Evolutionary conservation across 345 rosid species (phyloP).

Genomic region (Salix viminalis): DNA sequence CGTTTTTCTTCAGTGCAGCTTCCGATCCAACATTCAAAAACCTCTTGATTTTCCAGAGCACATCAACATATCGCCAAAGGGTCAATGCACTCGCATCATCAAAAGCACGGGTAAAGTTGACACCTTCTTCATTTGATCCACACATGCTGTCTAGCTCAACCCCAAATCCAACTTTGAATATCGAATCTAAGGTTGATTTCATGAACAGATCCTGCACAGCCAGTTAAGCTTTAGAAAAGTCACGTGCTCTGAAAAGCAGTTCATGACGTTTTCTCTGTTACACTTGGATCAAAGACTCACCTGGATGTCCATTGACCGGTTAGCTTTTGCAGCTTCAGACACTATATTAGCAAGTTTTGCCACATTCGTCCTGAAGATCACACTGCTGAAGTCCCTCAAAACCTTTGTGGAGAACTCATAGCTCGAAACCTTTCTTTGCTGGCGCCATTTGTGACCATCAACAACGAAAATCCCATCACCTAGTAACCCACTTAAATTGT

Average conservation of each 20-base stretch:
- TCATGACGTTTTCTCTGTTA: too few relatives aligned
- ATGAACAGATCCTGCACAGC: conserved; percentile 35
- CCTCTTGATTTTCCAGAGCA: conserved; percentile 33
- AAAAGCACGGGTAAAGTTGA: conserved; percentile 31
- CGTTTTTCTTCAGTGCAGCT: conserved; percentile 35
- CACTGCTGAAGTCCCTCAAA: conserved; percentile 32
- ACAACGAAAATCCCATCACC: conserved; percentile 43
- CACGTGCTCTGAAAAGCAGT: too few relatives aligned
- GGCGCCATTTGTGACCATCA: conserved; percentile 44
- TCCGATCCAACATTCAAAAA: conserved; percentile 37
- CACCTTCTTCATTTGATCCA: conserved; percentile 22
- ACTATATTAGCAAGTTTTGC: conserved; percentile 30
- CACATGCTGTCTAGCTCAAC: conserved; percentile 32
- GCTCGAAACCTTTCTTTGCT: conserved; percentile 42
- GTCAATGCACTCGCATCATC: conserved; percentile 34
- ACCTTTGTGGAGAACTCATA: conserved; percentile 40
- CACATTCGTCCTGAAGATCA: conserved; percentile 31
- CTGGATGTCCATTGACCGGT: conserved; percentile 30
- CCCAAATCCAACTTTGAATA: conserved; percentile 44
- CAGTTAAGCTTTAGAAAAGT: too few relatives aligned
- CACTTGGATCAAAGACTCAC: conserved; percentile 2
- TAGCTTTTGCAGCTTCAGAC: conserved; percentile 25
- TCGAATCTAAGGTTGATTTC: conserved; percentile 38
- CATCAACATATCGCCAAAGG: conserved; percentile 34
- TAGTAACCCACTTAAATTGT: conserved; percentile 19